Evolutionary conservation across 2,329 filamentous ascomycete genomes (phyloP), one percentile per base, ranked within the genome.

Genomic region (Phialocephala subalpina): DNA sequence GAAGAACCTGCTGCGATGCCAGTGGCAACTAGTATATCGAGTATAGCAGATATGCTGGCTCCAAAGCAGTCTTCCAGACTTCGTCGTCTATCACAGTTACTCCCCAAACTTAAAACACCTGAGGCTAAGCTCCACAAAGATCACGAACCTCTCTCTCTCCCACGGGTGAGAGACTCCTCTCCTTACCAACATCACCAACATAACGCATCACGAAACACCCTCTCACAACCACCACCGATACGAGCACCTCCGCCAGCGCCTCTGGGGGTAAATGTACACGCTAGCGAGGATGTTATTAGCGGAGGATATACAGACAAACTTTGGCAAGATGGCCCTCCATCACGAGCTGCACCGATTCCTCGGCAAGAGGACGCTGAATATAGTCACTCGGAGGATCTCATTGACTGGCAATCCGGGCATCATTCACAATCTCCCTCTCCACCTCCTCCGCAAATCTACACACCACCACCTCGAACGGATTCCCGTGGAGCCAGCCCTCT

Each of bases 61-160:
- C 57, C 62, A 14, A 58, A 53, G 38, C 45, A 53, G 27, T 36
- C 63, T 22, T 67, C 69, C 36, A 60, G 65, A 40, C 63, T 66
- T n/a, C 49, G 42, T 18, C 66, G 66, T 45, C 47, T 72, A 18
- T 68, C 65, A 9, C 58, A 58, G 11, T 69, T 70, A 14, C 56
- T 71, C 16, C 64, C 67, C 40, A 55, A 61, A 20, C 57, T 65
- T 60, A 67, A 52, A 29, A 65, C 56, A 29, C 18, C 27, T 55
- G 60, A 67, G 22, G 63, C 70, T 69, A 70, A 69, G 45, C 45
- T 42, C 11, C 35, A 25, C 12, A 55, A 73, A 72, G 66, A 63
- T 33, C 58, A 27, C 14, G 12, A 14, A 16, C 58, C 27, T 49
- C 45, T 18, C n/a, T 38, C 33, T n/a, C 12, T 57, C 2, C 55